phyloP scores from a whole-genome alignment of 2,329 filamentous ascomycete species.

The Aspergillus fijiensis region DNA sequence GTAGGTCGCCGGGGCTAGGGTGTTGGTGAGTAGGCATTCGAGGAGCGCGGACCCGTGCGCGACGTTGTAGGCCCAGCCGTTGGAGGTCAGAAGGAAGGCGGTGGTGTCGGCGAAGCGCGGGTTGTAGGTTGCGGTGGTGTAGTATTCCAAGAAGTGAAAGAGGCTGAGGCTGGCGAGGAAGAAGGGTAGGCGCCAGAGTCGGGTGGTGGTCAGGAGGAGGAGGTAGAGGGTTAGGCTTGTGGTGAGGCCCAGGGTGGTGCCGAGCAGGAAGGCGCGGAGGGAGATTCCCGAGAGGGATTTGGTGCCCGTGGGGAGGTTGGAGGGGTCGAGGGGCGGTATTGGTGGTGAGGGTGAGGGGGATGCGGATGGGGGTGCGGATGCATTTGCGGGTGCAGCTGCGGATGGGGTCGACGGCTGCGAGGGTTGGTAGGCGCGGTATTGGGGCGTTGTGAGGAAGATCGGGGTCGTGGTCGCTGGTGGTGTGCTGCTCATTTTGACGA shows the following conservation, averaged over 20 bases:
- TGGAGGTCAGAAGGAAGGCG: constrained; percentile 80
- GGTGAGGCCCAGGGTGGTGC: constrained; percentile 41
- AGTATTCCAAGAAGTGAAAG: constrained; percentile 98
- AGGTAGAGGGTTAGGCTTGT: constrained; percentile 29
- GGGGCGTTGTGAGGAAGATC: neutral
- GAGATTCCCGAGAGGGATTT: constrained; percentile 48
- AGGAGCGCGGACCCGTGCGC: constrained; percentile 73
- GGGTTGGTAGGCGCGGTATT: neutral
- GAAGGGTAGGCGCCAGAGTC: constrained; percentile 59
- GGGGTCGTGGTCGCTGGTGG: neutral
- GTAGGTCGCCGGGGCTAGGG: constrained; percentile 21
- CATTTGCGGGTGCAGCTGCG: constrained; percentile 1
- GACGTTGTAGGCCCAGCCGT: constrained; percentile 79
- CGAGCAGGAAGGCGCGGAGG: constrained; percentile 46
- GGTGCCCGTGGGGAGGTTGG: constrained; percentile 39
- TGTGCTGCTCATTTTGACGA: neutral
- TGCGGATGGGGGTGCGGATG: constrained; percentile 18
- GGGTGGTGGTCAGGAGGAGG: constrained; percentile 15
- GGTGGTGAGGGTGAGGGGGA: constrained; percentile 13
- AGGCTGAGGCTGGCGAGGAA: constrained; percentile 61
- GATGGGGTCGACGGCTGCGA: neutral
- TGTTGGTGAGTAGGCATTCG: constrained; percentile 60
- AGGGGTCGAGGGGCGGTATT: constrained; percentile 24
- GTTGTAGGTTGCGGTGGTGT: constrained; percentile 82
- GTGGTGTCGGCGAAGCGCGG: constrained; percentile 68